Base-by-base conservation (phyloP, 768 basidiomycete species). In the Collybia nuda region DNA sequence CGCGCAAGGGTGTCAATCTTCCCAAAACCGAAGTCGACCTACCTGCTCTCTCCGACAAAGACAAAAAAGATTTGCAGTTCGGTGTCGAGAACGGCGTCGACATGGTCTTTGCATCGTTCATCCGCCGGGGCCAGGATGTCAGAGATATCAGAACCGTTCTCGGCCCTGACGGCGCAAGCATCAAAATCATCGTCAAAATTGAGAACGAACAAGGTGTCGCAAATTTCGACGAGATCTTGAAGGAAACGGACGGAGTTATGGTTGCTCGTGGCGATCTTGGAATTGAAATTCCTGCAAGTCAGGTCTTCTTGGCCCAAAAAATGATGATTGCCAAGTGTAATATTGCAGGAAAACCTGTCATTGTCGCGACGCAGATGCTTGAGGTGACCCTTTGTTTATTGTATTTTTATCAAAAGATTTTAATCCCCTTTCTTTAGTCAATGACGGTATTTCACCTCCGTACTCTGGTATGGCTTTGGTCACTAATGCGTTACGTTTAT, bases 311-410 rank as follows among this genome's bases (percentile, higher is more conserved):
- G 62, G 97, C 97, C 6, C 97, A 99, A 70, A 99, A 99, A 78
- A 98, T 98, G 96, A 99, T 99, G 95, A 99, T 98, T 61, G 85
- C 96, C 52, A 98, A 98, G 77, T 97, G 94, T 76, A 98, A 97
- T 78, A 90, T 96, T 63, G 86, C 82, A 48, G 97, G 97, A 61
- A 99, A 99, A 78, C 95, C 97, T 37, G 90, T 92, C 63, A 98
- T 99, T 66, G 95, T 97, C 54, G 97, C 97, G 8, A 99, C 97
- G 12, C 96, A 99, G 71, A 99, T 99, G 96, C 86, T 99, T 59
- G 96, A 98, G 80, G 90, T 88, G 54, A 52, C 75, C 60, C 23
- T 35, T 18, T 44, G 36, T 19, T 26, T 28, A 17, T 36, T 48
- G 37, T 12, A 43, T 21, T 11, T 37, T 41, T 24, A 8, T 17